These are phyloP conservation scores for Collybia nuda DNA, from an alignment of 768 basidiomycete genomes.

Conservation along the genomic window DNA sequence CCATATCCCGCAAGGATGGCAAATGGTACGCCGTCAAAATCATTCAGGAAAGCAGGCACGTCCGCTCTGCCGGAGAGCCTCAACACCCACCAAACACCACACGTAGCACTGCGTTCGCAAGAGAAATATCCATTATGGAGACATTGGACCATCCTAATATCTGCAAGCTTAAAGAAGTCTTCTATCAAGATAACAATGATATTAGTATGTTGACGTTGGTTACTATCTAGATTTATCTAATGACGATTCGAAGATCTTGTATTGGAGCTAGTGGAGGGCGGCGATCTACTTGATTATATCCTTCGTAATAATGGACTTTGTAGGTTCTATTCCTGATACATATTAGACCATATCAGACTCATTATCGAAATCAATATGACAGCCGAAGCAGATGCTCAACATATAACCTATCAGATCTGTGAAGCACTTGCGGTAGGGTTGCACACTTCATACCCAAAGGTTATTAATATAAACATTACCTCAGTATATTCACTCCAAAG, in stretches of 20 bases:
- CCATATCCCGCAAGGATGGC: conserved; percentile 69
- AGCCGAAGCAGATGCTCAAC: conserved; percentile 59
- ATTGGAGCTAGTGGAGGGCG: conserved; percentile 83
- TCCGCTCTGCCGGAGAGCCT: conserved; percentile 25
- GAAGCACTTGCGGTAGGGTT: conserved; percentile 64
- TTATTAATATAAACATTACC: not conserved
- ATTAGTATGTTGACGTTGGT: conserved; percentile 49
- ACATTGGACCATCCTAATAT: conserved; percentile 79
- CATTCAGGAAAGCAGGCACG: conserved; percentile 56
- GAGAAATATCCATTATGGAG: conserved; percentile 81
- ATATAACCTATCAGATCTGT: conserved; percentile 83
- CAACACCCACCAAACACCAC: conserved; percentile 14
- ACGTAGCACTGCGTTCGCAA: conserved; percentile 43
- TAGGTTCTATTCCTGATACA: conserved; percentile 29
- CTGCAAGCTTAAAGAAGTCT: conserved; percentile 76
- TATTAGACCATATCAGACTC: not conserved
- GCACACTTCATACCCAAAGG: not conserved
- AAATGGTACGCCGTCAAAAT: conserved; percentile 87
- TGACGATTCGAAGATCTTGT: conserved; percentile 60
- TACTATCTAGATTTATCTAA: not conserved
- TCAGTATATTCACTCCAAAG: conserved; percentile 68
- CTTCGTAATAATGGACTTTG: conserved; percentile 58
- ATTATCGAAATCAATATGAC: conserved; percentile 2
- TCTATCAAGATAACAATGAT: conserved; percentile 50
- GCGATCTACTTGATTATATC: conserved; percentile 85